Percentiles rank a stretch among this genome's conserved stretches.
These are phyloP conservation scores for Claviceps sp. DNA, from an alignment of 2,329 filamentous ascomycete species.

Conservation along the genomic window DNA sequence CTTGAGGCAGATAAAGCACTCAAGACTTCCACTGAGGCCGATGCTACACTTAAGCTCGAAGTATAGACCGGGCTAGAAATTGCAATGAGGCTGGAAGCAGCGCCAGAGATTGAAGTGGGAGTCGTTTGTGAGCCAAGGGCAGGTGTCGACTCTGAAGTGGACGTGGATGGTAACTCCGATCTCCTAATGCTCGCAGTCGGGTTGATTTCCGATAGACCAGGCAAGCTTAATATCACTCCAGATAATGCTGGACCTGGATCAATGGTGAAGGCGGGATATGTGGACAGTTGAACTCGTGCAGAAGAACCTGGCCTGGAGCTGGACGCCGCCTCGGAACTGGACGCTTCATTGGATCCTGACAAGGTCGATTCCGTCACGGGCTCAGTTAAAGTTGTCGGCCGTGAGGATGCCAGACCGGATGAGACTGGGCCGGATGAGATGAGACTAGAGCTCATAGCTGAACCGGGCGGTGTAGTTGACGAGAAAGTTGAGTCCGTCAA, in stretches of 20 bases:
- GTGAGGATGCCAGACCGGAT: not conserved
- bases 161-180: not conserved
- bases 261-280: too few species aligned
- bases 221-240: too few species aligned
- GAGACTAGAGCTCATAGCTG: not conserved
- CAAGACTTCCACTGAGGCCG: not conserved
- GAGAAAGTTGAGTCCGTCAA: not conserved
- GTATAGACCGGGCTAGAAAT: not conserved
- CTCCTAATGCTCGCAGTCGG: too few species aligned
- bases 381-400: too few species aligned
- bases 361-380: too few species aligned
- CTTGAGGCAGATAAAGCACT: not conserved
- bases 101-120: not conserved
- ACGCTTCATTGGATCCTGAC: too few species aligned
- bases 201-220: too few species aligned
- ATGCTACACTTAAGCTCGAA: not conserved
- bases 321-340: too few species aligned
- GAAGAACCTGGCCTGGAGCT: too few species aligned
- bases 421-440: not conserved
- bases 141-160: not conserved
- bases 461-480: not conserved
- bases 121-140: not conserved
- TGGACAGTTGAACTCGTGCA: too few species aligned
- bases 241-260: too few species aligned
- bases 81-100: not conserved